Base-by-base conservation (phyloP, 192 early-diverging fungal species). In the Nowakowskiella sp. region DNA sequence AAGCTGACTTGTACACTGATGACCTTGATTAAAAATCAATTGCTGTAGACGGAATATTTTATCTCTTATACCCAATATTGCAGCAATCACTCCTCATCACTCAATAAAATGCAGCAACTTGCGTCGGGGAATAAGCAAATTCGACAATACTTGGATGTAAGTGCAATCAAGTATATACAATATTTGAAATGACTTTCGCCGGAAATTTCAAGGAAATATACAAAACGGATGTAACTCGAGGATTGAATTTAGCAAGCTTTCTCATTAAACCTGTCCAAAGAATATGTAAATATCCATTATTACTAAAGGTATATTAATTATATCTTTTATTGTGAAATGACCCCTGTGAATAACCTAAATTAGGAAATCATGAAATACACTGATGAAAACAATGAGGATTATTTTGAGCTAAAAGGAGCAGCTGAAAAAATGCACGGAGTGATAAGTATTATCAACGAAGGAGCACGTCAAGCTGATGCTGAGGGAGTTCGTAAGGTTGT, bases 211-310 rank as follows among this genome's bases (percentile, higher is more conserved):
- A 70, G 67, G 67, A 78, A 30, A 45, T 47, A 5, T 68, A 69
- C 53, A 60, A 59, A 42, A 72, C 65, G 25, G 67, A 67, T 2
- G 27, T 68, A 0, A 65, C 67, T 16, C 39, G 70, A 1, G 47
- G 68, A 1, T 42, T 78, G 29, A 70, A 78, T 53, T 55, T 78
- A 4, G 62, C 58, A 19, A 59, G 70, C 6, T 78, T 73, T 68
- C 72, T 99, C 53, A 94, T 99, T 69, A 99, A 99, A 43, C 96
- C 96, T 4, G 83, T 99, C 3, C 97, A 99, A 71, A 83, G 97
- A 50, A 94, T 99, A 49, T 99, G 97, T 81, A 98, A 97, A 71
- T 99, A 99, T 67, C 93, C 94, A 27, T 67, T 99, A 53, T 78
- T 99, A 16, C 55, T 78, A 10, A 55, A 65, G 52, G 73, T 61